Evolutionary conservation across 805 yeast genomes (phyloP), one percentile per base, ranked within the genome.

Genomic region (Ogataea parapolymorpha): DNA sequence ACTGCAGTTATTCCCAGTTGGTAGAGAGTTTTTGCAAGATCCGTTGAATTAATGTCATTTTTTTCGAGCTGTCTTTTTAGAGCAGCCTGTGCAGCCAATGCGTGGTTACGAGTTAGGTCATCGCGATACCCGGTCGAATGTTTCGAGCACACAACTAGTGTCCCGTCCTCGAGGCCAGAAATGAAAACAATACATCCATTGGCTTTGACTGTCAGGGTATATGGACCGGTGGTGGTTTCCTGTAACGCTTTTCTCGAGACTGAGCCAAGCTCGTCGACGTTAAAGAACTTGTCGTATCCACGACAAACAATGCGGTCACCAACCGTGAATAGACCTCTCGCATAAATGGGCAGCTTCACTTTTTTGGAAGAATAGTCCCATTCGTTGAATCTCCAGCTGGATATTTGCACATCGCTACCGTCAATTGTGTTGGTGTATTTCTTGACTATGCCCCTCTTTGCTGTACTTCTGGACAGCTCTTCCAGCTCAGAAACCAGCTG

Each of bases 201-300:
- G 42, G 95, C 95, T 58, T 93, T 93, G 26, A 82, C 69, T 0
- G 96, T 80, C 2, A 89, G 75, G 14, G 74, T 76, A 59, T 83
- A 93, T 0, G 97, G 96, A 0, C 96, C 96, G 4, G 29, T 24
- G 0, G 93, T 82, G 24, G 68, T 52, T 1, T 49, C 35, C n/a
- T 55, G 51, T 4, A 89, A 56, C 50, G 58, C 54, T 0, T 62
- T 63, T 68, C 79, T 70, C 44, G 68, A 72, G 0, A 95, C 82
- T 5, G 48, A 48, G 0, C 63, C 49, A 2, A 74, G 70, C 59
- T 93, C 99, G 46, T 71, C 76, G 3, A 88, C 68, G 56, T 85
- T 91, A 74, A 88, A 93, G 62, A 93, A 93, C 64, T 93, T 93
- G 62, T 93, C 93, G 59, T 93, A 93, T 0, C 99, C 99, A 51